Percentiles rank a stretch among this genome's conserved stretches.
phyloP scores from a whole-genome alignment of 495 filamentous ascomycete species.

The Xylaria flabelliformis region DNA sequence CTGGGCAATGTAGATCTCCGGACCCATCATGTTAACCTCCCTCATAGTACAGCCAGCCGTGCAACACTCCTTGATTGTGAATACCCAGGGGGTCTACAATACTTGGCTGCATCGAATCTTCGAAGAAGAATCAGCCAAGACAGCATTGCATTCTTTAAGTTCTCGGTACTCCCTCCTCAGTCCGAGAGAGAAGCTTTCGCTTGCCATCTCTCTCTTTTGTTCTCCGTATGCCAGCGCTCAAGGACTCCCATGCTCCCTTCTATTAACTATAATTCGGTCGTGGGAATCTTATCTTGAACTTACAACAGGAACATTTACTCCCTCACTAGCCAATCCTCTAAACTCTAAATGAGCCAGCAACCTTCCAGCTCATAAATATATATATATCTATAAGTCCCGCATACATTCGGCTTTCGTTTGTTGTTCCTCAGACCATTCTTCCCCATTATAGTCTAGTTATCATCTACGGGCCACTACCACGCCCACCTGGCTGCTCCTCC shows the following conservation, averaged over 20 bases:
- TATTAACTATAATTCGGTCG: not conserved
- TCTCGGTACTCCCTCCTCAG: slow-evolving; percentile 21
- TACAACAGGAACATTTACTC: not conserved
- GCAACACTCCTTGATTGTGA: slow-evolving; percentile 24
- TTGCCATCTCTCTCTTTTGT: not conserved
- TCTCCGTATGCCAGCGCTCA: not conserved
- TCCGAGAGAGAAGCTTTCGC: not conserved
- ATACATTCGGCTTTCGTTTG: not conserved
- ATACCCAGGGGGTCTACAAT: slow-evolving; percentile 14
- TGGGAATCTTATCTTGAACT: not conserved
- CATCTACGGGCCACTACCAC: not conserved
- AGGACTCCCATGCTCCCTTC: not conserved
- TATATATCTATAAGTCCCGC: not conserved
- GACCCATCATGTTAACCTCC: slow-evolving; percentile 19
- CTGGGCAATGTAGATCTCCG: slow-evolving; percentile 39
- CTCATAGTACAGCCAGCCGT: slow-evolving; percentile 13
- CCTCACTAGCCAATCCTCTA: not conserved
- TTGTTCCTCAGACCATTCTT: not conserved
- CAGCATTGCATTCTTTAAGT: slow-evolving; percentile 26
- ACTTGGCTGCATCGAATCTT: slow-evolving; percentile 38
- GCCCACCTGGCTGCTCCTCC: not conserved
- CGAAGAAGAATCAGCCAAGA: slow-evolving; percentile 34
- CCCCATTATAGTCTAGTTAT: not conserved
- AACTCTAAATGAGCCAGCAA: not conserved
- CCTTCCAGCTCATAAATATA: not conserved